Percentiles rank a stretch among this genome's conserved stretches.
Conservation (phyloP, 768 basidiomycete species). For the Infundibulicybe gibba region DNA sequence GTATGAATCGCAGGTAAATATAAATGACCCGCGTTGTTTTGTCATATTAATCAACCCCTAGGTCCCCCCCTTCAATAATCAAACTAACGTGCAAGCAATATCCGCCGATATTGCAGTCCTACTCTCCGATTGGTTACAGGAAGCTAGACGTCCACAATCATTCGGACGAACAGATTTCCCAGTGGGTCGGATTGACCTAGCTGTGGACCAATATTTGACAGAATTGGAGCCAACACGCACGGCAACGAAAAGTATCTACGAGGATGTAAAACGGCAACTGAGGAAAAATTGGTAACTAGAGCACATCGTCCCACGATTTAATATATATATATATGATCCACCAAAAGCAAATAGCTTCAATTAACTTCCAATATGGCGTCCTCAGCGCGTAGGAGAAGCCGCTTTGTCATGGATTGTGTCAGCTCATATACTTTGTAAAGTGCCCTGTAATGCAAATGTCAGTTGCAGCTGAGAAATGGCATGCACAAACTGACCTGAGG, state of each 20-base stretch:
- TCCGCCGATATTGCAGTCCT: constrained; percentile 81
- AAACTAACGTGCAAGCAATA: constrained; percentile 73
- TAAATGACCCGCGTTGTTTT: neutral
- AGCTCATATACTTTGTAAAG: constrained; percentile 65
- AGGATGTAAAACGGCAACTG: constrained; percentile 67
- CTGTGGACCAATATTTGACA: constrained; percentile 69
- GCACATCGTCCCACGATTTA: neutral
- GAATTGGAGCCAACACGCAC: constrained; percentile 61
- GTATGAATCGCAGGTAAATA: constrained; percentile 81
- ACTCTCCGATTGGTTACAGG: constrained; percentile 78
- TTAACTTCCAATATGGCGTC: constrained; percentile 79
- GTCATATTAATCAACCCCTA: constrained; percentile 18
- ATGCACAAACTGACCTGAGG: constrained; percentile 41
- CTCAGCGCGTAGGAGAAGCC: constrained; percentile 66
- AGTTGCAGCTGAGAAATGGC: constrained; percentile 5
- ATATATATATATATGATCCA: too few relatives aligned
- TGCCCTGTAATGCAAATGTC: constrained; percentile 45
- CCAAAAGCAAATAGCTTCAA: too few relatives aligned
- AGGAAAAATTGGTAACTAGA: constrained; percentile 62
- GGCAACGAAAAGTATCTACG: constrained; percentile 65
- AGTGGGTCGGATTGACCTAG: constrained; percentile 69
- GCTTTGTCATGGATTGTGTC: constrained; percentile 56
- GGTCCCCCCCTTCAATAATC: constrained; percentile 84
- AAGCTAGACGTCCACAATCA: constrained; percentile 70
- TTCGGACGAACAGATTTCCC: constrained; percentile 67